These are phyloP conservation scores for Verticillium albo-atrum DNA, from an alignment of 2,329 filamentous ascomycete species.

Conservation along the genomic window DNA sequence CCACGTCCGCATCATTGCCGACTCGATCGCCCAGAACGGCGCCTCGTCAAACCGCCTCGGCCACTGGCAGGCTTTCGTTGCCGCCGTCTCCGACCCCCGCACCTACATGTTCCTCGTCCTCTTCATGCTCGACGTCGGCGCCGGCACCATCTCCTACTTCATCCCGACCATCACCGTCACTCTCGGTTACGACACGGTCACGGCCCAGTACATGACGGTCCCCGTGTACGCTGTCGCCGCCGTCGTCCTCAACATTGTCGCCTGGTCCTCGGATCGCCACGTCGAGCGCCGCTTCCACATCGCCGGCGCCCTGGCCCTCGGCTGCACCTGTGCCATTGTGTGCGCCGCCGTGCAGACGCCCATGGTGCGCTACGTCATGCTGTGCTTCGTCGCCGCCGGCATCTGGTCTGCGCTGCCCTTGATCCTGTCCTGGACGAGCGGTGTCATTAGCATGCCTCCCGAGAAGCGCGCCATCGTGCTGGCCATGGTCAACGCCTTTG, in stretches of 20 bases:
- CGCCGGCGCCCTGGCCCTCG: slow-evolving; percentile 44
- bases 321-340: slow-evolving; percentile 35
- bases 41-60: slow-evolving; percentile 40
- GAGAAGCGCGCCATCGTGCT: slow-evolving; percentile 27
- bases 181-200: slow-evolving; percentile 49
- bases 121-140: slow-evolving; percentile 46
- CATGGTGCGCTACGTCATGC: slow-evolving; percentile 22
- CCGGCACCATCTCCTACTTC: slow-evolving; percentile 60
- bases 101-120: slow-evolving; percentile 50
- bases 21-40: slow-evolving; percentile 32
- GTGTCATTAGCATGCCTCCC: slow-evolving; percentile 18
- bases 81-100: slow-evolving; percentile 40
- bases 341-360: slow-evolving; percentile 15
- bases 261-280: slow-evolving; percentile 48
- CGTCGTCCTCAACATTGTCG: slow-evolving; percentile 51
- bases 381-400: slow-evolving; percentile 19
- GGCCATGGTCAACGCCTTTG: slow-evolving; percentile 24
- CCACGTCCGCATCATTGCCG: slow-evolving; percentile 38
- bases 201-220: slow-evolving; percentile 51
- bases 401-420: slow-evolving; percentile 20
- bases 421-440: slow-evolving; percentile 22
- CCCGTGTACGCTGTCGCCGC: slow-evolving; percentile 35
- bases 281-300: slow-evolving; percentile 55
- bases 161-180: slow-evolving; percentile 61
- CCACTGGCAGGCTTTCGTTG: slow-evolving; percentile 21